Conservation (phyloP, 2,329 filamentous ascomycete genomes). For the Parascedosporium putredinis region DNA sequence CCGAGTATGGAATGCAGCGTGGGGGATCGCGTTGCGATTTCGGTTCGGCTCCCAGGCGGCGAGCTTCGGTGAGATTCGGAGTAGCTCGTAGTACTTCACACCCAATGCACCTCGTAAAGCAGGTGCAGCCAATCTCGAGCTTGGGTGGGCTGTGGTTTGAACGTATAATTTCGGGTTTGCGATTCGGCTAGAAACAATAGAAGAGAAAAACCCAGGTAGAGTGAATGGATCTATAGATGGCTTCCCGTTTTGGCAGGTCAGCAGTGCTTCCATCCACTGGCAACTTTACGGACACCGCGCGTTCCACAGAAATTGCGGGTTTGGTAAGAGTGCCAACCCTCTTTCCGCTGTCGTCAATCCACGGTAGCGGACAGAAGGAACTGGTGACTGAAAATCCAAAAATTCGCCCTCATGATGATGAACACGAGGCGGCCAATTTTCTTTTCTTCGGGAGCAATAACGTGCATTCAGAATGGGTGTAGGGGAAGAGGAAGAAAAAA, state of each 20-base stretch:
- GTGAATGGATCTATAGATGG: constrained; percentile 1
- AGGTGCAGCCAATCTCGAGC: background rate
- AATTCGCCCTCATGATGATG: background rate
- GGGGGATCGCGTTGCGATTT: background rate
- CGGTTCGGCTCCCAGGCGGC: background rate
- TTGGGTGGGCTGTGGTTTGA: background rate
- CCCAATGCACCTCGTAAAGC: background rate
- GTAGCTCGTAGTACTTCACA: background rate
- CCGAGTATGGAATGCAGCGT: too few species aligned
- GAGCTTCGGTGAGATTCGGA: background rate
- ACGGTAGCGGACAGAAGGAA: background rate
- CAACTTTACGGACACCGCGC: background rate
- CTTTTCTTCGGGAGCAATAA: background rate
- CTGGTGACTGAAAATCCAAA: background rate
- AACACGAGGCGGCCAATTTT: background rate
- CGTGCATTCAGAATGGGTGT: background rate
- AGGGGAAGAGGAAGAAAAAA: too few species aligned
- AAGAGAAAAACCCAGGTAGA: background rate
- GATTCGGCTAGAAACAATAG: background rate
- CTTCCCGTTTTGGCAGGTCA: constrained; percentile 3
- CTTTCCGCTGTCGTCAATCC: background rate
- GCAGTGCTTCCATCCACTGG: background rate
- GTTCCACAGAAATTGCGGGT: background rate
- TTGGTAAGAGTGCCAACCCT: background rate
- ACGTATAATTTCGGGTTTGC: background rate